These are phyloP conservation scores for Penicillium polonicum DNA, from an alignment of 2,329 filamentous ascomycete species.

Conservation along the genomic window DNA sequence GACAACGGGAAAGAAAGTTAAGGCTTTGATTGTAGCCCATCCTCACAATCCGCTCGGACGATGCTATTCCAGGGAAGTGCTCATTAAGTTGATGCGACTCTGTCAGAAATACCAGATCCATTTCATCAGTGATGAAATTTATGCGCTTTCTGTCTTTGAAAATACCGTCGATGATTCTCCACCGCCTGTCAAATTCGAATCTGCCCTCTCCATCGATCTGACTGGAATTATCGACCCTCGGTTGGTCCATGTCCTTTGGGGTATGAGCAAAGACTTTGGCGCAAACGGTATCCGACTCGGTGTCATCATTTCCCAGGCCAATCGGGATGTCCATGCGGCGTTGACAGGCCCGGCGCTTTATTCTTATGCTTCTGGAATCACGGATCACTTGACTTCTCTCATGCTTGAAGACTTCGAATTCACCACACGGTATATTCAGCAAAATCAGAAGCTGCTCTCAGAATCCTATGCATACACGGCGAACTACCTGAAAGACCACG, in stretches of 20 bases:
- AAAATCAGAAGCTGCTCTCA: constrained; percentile 46
- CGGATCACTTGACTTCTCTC: constrained; percentile 39
- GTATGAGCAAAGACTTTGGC: constrained; percentile 55
- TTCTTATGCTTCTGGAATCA: constrained; percentile 48
- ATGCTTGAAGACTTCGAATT: constrained; percentile 48
- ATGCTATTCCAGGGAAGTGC: constrained; percentile 45
- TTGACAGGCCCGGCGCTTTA: constrained; percentile 47
- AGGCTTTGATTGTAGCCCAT: constrained; percentile 52
- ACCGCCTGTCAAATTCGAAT: constrained; percentile 43
- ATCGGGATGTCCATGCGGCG: constrained; percentile 40
- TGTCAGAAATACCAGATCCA: constrained; percentile 54
- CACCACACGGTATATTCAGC: constrained; percentile 45
- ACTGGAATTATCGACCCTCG: constrained; percentile 48
- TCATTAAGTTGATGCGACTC: constrained; percentile 48
- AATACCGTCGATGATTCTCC: constrained; percentile 36
- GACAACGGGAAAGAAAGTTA: constrained; percentile 42
- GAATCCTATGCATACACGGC: constrained; percentile 43
- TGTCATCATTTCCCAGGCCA: constrained; percentile 51
- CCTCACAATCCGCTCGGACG: constrained; percentile 55
- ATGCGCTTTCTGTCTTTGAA: constrained; percentile 54
- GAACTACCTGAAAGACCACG: constrained; percentile 39
- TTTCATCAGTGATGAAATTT: constrained; percentile 60
- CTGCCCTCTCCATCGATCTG: constrained; percentile 47
- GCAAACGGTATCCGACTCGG: constrained; percentile 57
- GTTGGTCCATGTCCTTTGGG: constrained; percentile 54